Evolutionary conservation across 1,284 basidiomycete genomes (phyloP).

Genomic region (Pisolithus thermaeus): DNA sequence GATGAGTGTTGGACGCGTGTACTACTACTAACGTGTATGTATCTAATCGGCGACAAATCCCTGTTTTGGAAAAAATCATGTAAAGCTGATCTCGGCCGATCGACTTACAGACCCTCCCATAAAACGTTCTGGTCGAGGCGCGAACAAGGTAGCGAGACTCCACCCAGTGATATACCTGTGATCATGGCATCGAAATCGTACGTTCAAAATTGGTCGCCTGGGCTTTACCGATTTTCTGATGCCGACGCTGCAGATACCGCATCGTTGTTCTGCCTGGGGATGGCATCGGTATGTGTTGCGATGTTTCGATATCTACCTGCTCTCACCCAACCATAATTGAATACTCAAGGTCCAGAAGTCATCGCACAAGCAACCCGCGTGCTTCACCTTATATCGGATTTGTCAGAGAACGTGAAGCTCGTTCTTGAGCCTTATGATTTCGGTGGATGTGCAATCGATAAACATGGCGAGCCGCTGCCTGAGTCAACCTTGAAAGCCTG

Average conservation of each 20-base stretch:
- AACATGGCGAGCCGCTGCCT: constrained; percentile 79
- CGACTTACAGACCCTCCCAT: neutral
- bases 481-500: constrained; percentile 83
- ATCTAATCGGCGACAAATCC: neutral
- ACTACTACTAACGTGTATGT: too few species aligned
- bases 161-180: neutral
- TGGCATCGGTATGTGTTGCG: constrained; percentile 74
- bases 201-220: constrained; percentile 10
- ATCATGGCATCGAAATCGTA: constrained; percentile 41
- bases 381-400: constrained; percentile 67
- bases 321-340: constrained; percentile 1
- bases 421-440: constrained; percentile 78
- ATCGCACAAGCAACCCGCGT: constrained; percentile 86
- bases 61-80: constrained; percentile 1
- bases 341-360: constrained; percentile 81
- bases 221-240: constrained; percentile 7
- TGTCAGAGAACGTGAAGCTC: constrained; percentile 62
- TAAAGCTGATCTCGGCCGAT: constrained; percentile 9
- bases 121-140: too few species aligned
- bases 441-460: constrained; percentile 93
- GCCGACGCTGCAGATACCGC: constrained; percentile 55
- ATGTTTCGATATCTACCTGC: neutral
- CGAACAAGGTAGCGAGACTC: neutral
- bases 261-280: constrained; percentile 91
- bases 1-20: neutral